Evolutionary conservation across 1,284 basidiomycete species (phyloP).

Genomic region (Leccinum subspadiceum): DNA sequence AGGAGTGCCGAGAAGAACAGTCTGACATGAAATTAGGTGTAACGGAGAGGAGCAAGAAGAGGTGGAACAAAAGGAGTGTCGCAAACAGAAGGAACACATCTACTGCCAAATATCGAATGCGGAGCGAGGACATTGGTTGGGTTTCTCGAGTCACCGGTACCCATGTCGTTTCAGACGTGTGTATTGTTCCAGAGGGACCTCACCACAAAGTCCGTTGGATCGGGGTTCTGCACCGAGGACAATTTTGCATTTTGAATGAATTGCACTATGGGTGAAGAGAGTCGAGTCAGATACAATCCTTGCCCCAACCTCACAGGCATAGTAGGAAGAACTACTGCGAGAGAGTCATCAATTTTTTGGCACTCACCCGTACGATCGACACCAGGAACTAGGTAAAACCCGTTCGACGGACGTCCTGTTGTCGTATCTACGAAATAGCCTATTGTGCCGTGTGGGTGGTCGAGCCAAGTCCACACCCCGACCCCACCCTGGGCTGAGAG

Average conservation of each 20-base stretch:
- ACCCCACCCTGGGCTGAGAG: conserved; percentile 54
- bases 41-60: no score
- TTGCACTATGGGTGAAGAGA: conserved; percentile 35
- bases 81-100: no score
- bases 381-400: conserved; percentile 52
- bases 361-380: conserved; percentile 46
- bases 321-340: no score
- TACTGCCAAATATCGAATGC: not conserved
- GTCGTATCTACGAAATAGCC: conserved; percentile 50
- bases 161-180: conserved; percentile 23
- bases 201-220: conserved; percentile 48
- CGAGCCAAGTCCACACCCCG: conserved; percentile 57
- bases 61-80: no score
- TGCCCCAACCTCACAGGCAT: no score
- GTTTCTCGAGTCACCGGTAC: no score
- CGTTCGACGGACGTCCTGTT: conserved; percentile 45
- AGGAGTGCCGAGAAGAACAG: no score
- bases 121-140: no score
- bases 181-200: conserved; percentile 60
- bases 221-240: conserved; percentile 35
- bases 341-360: not conserved
- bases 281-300: not conserved
- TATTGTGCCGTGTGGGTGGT: conserved; percentile 53
- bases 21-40: no score
- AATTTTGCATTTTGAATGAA: conserved; percentile 43